These are phyloP conservation scores for Dictyostelium citrinum DNA, from an alignment of 78 protist genomes.

Conservation along the genomic window DNA sequence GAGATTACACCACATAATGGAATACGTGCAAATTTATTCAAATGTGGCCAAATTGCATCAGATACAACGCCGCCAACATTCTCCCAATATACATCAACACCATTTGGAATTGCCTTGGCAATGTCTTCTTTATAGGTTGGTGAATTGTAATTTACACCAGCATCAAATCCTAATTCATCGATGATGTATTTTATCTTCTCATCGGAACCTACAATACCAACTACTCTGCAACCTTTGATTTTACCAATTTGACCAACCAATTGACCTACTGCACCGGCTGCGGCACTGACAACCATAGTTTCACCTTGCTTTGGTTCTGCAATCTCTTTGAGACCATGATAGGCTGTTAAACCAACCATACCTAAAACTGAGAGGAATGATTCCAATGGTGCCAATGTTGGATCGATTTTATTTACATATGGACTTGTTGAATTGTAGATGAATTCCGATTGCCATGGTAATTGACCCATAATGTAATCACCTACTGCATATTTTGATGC, in stretches of 20 bases:
- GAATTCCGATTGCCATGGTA: slow-evolving; percentile 21
- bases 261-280: slow-evolving; percentile 75
- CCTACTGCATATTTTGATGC: not conserved
- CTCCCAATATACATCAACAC: slow-evolving; percentile 82
- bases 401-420: not conserved
- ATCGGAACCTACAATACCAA: slow-evolving; percentile 78
- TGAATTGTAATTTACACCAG: slow-evolving; percentile 71
- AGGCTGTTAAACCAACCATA: slow-evolving; percentile 78
- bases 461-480: not conserved
- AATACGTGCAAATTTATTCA: slow-evolving; percentile 17
- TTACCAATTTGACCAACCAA: slow-evolving; percentile 63
- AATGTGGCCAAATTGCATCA: slow-evolving; percentile 52
- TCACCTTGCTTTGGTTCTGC: slow-evolving; percentile 84
- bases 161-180: slow-evolving; percentile 74
- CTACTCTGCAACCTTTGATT: slow-evolving; percentile 49
- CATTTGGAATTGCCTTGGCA: slow-evolving; percentile 36
- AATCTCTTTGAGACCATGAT: slow-evolving; percentile 4
- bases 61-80: slow-evolving; percentile 84
- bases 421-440: not conserved
- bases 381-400: not conserved
- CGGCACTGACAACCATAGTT: slow-evolving; percentile 71
- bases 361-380: slow-evolving; percentile 26
- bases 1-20: slow-evolving; percentile 76
- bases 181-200: slow-evolving; percentile 43
- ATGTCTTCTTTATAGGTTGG: not conserved